Evolutionary conservation across 2,329 filamentous ascomycete genomes (phyloP), one percentile per base, ranked within the genome.

Genomic region (Endoconidiophora laricicola): DNA sequence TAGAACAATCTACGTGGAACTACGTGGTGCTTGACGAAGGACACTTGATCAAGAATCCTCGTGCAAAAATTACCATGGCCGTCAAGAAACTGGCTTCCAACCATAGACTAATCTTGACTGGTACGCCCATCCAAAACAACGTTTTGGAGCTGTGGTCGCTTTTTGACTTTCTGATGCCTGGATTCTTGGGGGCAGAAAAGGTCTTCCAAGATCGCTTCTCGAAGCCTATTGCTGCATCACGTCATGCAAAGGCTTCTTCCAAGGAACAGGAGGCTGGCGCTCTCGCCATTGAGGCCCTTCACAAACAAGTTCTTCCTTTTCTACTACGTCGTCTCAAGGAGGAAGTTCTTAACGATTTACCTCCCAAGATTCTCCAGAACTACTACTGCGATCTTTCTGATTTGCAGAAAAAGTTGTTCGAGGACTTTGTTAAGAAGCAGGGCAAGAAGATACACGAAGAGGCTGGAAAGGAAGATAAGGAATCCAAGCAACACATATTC

Each of bases 381-480:
- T 98, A 98, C 69, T 98, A 98, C 67, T 98, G 91, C 64, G 91
- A 98, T 60, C 79, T 94, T 16, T 94, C 86, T 59, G 91, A 98
- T 51, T 69, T 98, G 47, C 91, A 98, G 64, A 84, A 82, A 69
- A 93, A 86, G 62, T 75, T 98, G 0, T 98, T 98, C 59, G 91
- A 96, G 42, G 90, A 96, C 61, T 98, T 98, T 62, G 84, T 81
- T 20, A 93, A 84, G 72, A 93, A 87, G 57, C 90, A 98, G 62
- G 81, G 86, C 60, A 93, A 87, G 65, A 83, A 86, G 55, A 75
- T 98, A 33, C 79, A 84, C 41, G 79, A 86, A 26, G 86, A 93
- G 61, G 86, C 90, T 10, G 81, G 83, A 12, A 80, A 79, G 24
- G 80, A 83, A 24, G 90, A 95, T 60, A 94, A 93, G 62, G 86